Conservation (phyloP, 441 rosid species). For the Croton laevigatus region DNA sequence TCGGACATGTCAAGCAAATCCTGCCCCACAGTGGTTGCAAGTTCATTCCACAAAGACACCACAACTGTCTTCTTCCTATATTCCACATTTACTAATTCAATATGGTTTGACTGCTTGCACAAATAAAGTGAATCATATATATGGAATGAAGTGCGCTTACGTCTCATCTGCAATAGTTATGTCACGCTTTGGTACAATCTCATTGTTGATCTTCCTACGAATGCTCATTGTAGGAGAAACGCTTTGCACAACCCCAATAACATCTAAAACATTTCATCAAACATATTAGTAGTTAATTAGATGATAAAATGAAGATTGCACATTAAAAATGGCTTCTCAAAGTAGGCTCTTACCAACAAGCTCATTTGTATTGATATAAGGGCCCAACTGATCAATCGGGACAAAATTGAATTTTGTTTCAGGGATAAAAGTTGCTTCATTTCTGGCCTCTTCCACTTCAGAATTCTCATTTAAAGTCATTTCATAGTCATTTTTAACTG, state of each 20-base stretch:
- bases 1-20: conserved; percentile 67
- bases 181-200: conserved; percentile 79
- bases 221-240: conserved; percentile 78
- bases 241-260: conserved; percentile 83
- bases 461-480: conserved; percentile 86
- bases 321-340: neutral
- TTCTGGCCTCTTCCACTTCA: conserved; percentile 71
- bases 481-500: conserved; percentile 88
- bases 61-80: conserved; percentile 76
- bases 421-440: conserved; percentile 64
- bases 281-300: neutral
- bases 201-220: conserved; percentile 76
- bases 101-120: neutral
- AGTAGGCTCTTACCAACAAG: conserved; percentile 58
- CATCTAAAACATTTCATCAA: conserved; percentile 37
- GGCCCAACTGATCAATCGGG: conserved; percentile 73
- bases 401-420: conserved; percentile 78
- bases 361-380: conserved; percentile 61
- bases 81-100: conserved; percentile 9
- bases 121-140: neutral
- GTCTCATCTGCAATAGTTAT: conserved; percentile 81
- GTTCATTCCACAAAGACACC: conserved; percentile 86
- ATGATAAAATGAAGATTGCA: neutral
- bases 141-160: conserved; percentile 20
- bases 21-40: conserved; percentile 73